Evolutionary conservation across 2,329 filamentous ascomycete species (phyloP).

Genomic region (Cercospora nicotianae): DNA sequence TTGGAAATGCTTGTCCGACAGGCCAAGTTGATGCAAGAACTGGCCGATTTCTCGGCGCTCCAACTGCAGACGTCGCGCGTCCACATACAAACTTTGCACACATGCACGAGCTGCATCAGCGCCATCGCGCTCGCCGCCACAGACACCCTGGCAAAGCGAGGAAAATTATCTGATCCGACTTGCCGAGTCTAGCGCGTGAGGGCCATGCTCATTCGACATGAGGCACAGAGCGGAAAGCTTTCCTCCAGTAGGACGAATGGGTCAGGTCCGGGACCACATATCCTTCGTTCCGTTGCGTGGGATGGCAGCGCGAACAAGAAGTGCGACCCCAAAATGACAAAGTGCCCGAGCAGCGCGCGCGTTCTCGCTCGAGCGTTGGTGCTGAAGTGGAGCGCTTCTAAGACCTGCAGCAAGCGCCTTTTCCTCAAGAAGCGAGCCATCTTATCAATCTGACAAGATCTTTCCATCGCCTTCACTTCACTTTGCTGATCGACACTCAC

Average conservation of each 20-base stretch:
- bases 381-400: not conserved
- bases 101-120: not conserved
- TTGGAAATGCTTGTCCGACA: not conserved
- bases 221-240: not conserved
- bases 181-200: not conserved
- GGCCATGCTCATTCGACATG: not conserved
- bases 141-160: not conserved
- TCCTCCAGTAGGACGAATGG: not conserved
- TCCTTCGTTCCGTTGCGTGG: not conserved
- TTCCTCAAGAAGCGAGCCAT: not conserved
- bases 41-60: not conserved
- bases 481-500: not conserved
- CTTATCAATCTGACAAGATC: conserved; percentile 15
- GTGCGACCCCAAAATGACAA: not conserved
- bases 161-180: not conserved
- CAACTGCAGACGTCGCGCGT: not conserved
- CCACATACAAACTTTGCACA: not conserved
- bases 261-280: not conserved
- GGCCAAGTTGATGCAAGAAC: not conserved
- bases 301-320: not conserved
- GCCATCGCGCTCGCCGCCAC: not conserved
- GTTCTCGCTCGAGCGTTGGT: not conserved
- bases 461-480: not conserved
- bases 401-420: not conserved
- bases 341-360: not conserved